A percentile compares a stretch with the other conserved stretches of the same genome.
Conservation (phyloP, 1,284 basidiomycete genomes). For the Cryptococcus wingfieldii region DNA sequence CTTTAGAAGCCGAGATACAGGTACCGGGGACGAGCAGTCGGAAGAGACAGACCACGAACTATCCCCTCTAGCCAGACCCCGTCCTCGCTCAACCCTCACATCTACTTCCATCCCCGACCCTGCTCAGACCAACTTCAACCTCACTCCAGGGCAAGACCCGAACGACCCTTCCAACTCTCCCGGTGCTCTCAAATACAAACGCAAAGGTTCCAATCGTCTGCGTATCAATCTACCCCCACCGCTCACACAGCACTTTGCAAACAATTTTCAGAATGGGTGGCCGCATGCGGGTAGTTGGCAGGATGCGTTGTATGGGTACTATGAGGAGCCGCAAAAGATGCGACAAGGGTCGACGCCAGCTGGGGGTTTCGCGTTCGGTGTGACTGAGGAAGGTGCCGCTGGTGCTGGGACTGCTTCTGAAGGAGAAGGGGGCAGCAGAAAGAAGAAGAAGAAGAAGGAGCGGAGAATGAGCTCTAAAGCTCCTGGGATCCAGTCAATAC, state of each 20-base stretch:
- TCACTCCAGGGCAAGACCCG: not conserved
- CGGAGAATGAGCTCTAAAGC: not conserved
- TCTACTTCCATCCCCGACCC: conserved; percentile 3
- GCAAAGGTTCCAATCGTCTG: conserved; percentile 16
- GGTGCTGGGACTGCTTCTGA: not conserved
- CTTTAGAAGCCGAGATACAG: conserved; percentile 6
- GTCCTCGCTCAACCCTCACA: not conserved
- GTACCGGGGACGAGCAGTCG: conserved; percentile 10
- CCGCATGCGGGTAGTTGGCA: conserved; percentile 46
- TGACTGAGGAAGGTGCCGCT: not conserved
- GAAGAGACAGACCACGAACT: conserved; percentile 10
- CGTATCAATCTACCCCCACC: conserved; percentile 32
- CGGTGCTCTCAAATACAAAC: conserved; percentile 8
- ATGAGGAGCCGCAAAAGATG: conserved; percentile 17
- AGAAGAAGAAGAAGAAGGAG: not conserved
- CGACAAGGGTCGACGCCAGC: not conserved
- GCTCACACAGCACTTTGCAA: conserved; percentile 29
- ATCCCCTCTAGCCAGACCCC: not conserved
- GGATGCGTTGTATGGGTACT: conserved; percentile 36
- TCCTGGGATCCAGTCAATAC: not conserved
- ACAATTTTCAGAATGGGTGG: conserved; percentile 25
- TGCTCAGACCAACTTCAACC: not conserved
- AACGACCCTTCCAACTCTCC: conserved; percentile 9
- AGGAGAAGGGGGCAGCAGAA: not conserved
- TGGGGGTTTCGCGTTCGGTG: not conserved